phyloP scores from a whole-genome alignment of 208 protist genomes.

The Leishmania martiniquensis region DNA sequence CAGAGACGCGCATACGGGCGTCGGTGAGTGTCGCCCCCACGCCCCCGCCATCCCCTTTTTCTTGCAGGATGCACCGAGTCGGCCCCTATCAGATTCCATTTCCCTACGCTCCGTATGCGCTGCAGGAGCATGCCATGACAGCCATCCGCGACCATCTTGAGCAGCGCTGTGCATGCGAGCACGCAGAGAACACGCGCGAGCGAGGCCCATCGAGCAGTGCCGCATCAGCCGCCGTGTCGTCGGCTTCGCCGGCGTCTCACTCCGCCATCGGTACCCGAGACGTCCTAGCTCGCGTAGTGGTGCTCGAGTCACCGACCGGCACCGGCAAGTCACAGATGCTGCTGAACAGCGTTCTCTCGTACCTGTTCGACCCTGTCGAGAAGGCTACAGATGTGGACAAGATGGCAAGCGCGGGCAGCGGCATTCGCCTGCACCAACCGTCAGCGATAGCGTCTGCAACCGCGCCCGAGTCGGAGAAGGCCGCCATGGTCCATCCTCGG shows the following conservation, averaged over 20 bases:
- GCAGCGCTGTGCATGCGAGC: neutral
- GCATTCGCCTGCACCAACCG: neutral
- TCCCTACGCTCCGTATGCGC: conserved; percentile 77
- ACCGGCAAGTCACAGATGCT: conserved; percentile 96
- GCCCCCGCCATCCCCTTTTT: neutral
- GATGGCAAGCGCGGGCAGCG: neutral
- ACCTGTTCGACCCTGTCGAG: conserved; percentile 48
- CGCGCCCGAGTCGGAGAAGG: neutral
- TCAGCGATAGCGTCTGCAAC: neutral
- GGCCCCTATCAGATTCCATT: conserved; percentile 73
- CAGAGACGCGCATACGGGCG: neutral
- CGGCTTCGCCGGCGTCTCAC: neutral
- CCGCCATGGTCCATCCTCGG: neutral
- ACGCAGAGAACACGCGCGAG: neutral
- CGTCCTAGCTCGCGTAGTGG: conserved; percentile 52
- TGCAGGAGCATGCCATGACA: conserved; percentile 78
- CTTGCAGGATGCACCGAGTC: conserved; percentile 28
- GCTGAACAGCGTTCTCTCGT: conserved; percentile 84
- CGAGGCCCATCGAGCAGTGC: neutral
- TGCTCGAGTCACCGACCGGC: conserved; percentile 96
- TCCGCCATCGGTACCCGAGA: neutral
- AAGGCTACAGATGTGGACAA: neutral
- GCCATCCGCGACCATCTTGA: conserved; percentile 53
- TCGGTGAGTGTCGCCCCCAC: neutral
- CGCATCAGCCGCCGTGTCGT: neutral